These are phyloP conservation scores for Neofusicoccum ribis DNA, from an alignment of 2,329 filamentous ascomycete genomes.

Conservation along the genomic window DNA sequence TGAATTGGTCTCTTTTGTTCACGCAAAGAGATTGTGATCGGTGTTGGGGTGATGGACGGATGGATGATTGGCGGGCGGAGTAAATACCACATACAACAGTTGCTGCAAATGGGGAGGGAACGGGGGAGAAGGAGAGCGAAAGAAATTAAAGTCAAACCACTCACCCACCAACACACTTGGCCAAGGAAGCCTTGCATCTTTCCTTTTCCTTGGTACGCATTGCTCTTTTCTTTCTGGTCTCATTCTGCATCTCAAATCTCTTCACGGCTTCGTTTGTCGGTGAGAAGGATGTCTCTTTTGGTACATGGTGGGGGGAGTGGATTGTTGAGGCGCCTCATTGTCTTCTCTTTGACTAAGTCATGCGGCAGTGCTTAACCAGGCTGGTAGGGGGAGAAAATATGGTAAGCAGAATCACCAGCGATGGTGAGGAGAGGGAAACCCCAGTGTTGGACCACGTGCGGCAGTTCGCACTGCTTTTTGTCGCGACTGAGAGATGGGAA, in stretches of 20 bases:
- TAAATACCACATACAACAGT: not conserved
- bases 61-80: not conserved
- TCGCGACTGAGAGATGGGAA: too few species aligned
- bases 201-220: not conserved
- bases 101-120: not conserved
- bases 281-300: not conserved
- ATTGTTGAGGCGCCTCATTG: too few species aligned
- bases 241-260: not conserved
- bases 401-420: too few species aligned
- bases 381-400: too few species aligned
- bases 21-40: not conserved
- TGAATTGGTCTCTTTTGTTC: not conserved
- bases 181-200: not conserved
- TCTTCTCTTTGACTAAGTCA: too few species aligned
- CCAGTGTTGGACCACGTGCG: too few species aligned
- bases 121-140: not conserved
- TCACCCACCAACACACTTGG: not conserved
- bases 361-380: too few species aligned
- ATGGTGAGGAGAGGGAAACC: too few species aligned
- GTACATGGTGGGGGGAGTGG: not conserved
- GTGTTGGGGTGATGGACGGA: not conserved
- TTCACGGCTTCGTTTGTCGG: too few species aligned
- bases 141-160: too few species aligned
- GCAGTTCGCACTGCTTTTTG: too few species aligned
- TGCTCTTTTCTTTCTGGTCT: not conserved